Evolutionary conservation across 129 eudicot species (phyloP).

Genomic region (Flaveria robusta): DNA sequence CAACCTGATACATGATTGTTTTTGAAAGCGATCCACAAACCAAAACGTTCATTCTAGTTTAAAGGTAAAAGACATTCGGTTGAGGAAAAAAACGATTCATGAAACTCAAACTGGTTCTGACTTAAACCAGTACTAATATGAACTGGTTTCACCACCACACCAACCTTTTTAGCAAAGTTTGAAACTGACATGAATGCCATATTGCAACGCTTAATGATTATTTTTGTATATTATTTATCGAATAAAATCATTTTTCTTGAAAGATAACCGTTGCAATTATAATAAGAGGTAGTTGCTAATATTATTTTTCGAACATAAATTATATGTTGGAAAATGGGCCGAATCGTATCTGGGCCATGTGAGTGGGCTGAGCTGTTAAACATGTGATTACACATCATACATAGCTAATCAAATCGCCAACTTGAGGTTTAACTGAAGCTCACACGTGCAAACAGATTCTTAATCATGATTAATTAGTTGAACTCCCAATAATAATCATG

Average conservation of each 20-base stretch:
- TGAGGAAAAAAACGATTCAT: too few species aligned
- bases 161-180: too few species aligned
- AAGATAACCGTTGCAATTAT: neutral
- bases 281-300: conserved; percentile 14
- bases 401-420: conserved; percentile 37
- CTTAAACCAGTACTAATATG: too few species aligned
- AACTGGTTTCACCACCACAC: too few species aligned
- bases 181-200: too few species aligned
- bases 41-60: too few species aligned
- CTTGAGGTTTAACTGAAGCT: conserved; percentile 38
- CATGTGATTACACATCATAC: conserved; percentile 48
- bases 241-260: neutral
- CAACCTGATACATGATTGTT: too few species aligned
- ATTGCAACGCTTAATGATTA: too few species aligned
- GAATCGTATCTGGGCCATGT: conserved; percentile 43
- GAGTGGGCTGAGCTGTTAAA: conserved; percentile 43
- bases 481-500: conserved; percentile 31
- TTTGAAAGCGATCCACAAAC: too few species aligned
- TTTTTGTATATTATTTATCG: neutral
- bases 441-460: conserved; percentile 35
- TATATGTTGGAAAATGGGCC: conserved; percentile 28
- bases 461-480: conserved; percentile 36
- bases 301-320: neutral
- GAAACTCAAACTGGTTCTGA: too few species aligned
- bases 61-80: too few species aligned